Percentiles rank a stretch among this genome's conserved stretches.
Conservation (phyloP, 2,329 filamentous ascomycete genomes). For the Aspergillus eucalypticola region DNA sequence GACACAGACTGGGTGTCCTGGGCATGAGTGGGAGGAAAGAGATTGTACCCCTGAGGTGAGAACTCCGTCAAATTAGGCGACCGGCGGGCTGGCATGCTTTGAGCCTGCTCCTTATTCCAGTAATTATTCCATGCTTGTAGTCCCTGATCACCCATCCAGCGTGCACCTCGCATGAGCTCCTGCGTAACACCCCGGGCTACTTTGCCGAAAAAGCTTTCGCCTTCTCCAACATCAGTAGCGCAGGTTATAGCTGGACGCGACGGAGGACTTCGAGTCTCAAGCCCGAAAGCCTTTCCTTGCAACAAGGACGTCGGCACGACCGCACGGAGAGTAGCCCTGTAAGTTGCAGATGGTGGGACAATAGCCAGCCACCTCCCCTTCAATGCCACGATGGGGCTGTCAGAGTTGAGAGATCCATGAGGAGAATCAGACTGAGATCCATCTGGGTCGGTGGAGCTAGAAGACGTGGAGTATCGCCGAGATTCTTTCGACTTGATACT, state of each 20-base stretch:
- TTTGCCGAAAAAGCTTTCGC: slow-evolving; percentile 50
- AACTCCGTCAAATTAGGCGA: slow-evolving; percentile 31
- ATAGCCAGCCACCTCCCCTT: slow-evolving; percentile 51
- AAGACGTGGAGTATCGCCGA: slow-evolving; percentile 49
- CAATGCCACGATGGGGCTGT: slow-evolving; percentile 45
- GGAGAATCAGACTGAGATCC: slow-evolving; percentile 43
- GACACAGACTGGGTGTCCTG: slow-evolving; percentile 40
- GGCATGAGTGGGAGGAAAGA: slow-evolving; percentile 51
- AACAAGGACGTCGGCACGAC: slow-evolving; percentile 40
- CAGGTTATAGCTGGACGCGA: slow-evolving; percentile 46
- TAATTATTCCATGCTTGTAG: slow-evolving; percentile 53
- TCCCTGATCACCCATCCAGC: slow-evolving; percentile 53
- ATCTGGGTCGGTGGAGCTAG: slow-evolving; percentile 47
- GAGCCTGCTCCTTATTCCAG: slow-evolving; percentile 48
- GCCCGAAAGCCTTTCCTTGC: slow-evolving; percentile 40
- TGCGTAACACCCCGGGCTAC: slow-evolving; percentile 52
- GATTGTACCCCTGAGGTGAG: slow-evolving; percentile 33
- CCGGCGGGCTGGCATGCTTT: slow-evolving; percentile 32
- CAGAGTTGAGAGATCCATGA: slow-evolving; percentile 28
- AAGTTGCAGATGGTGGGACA: slow-evolving; percentile 44
- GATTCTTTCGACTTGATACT: slow-evolving; percentile 62
- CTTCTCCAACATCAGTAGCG: slow-evolving; percentile 49
- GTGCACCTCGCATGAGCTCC: slow-evolving; percentile 50
- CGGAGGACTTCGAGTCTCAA: slow-evolving; percentile 46
- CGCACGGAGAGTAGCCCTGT: slow-evolving; percentile 42